Conservation (phyloP, 2,329 filamentous ascomycete genomes). For the Botrytis deweyae region DNA sequence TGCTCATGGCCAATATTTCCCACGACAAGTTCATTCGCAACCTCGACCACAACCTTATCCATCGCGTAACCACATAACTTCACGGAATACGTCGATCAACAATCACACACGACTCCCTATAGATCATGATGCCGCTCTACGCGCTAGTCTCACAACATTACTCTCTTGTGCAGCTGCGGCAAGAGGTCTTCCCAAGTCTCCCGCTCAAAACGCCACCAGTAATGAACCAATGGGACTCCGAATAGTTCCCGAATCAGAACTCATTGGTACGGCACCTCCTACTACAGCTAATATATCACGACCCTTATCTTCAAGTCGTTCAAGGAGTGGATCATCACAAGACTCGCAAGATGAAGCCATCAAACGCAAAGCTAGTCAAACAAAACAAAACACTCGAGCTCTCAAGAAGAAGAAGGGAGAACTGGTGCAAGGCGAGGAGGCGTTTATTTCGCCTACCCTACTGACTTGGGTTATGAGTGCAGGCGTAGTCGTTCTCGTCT, state of each 20-base stretch:
- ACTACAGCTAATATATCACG: conserved; percentile 36
- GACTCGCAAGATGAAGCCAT: conserved; percentile 40
- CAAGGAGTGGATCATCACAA: conserved; percentile 31
- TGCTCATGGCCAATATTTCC: conserved; percentile 40
- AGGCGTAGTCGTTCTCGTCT: conserved; percentile 66
- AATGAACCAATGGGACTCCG: conserved; percentile 52
- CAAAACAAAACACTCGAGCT: conserved; percentile 49
- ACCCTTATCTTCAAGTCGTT: conserved; percentile 28
- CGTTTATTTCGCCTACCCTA: conserved; percentile 57
- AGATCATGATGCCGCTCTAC: conserved; percentile 89
- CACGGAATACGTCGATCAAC: conserved; percentile 36
- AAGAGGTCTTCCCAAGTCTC: conserved; percentile 65
- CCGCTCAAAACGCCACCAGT: conserved; percentile 25
- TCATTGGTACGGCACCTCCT: conserved; percentile 44
- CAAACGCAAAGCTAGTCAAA: conserved; percentile 31
- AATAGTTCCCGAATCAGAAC: conserved; percentile 60
- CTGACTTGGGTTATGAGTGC: conserved; percentile 64
- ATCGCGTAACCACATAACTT: conserved; percentile 41
- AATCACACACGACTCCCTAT: conserved; percentile 65
- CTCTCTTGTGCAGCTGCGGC: conserved; percentile 91
- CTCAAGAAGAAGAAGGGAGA: conserved; percentile 50
- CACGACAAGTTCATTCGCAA: conserved; percentile 35
- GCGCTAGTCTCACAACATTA: conserved; percentile 90
- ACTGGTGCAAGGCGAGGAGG: conserved; percentile 40
- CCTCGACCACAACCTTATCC: conserved; percentile 32